phyloP scores from a whole-genome alignment of 495 filamentous ascomycete genomes.

The Pseudotulostoma volvatum region DNA sequence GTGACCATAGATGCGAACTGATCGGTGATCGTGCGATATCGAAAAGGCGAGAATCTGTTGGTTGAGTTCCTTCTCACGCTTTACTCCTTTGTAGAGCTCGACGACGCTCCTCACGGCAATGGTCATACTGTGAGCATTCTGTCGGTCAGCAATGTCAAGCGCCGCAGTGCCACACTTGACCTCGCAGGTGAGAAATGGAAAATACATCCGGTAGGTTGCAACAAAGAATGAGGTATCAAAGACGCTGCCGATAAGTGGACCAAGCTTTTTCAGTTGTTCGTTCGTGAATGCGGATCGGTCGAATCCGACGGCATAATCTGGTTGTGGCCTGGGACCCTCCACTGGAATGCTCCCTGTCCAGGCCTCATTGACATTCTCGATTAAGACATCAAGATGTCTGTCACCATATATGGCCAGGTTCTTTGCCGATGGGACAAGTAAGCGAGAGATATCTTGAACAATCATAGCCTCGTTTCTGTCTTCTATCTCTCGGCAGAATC shows the following conservation, averaged over 20 bases:
- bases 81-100: neutral
- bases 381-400: slow-evolving; percentile 16
- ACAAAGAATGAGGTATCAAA: neutral
- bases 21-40: slow-evolving; percentile 27
- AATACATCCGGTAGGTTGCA: slow-evolving; percentile 12
- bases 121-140: slow-evolving; percentile 21
- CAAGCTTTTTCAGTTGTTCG: slow-evolving; percentile 23
- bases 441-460: slow-evolving; percentile 20
- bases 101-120: slow-evolving; percentile 12
- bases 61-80: slow-evolving; percentile 9
- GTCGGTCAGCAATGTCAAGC: too few relatives aligned
- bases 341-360: slow-evolving; percentile 23
- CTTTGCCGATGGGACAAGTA: slow-evolving; percentile 25
- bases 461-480: slow-evolving; percentile 22
- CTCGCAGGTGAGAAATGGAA: slow-evolving; percentile 21
- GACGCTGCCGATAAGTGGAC: neutral
- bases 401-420: slow-evolving; percentile 12
- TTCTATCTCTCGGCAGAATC: slow-evolving; percentile 7
- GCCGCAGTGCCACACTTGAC: slow-evolving; percentile 21
- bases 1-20: slow-evolving; percentile 13
- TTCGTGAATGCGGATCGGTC: slow-evolving; percentile 22
- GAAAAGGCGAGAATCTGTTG: slow-evolving; percentile 25
- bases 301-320: slow-evolving; percentile 29
- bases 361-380: slow-evolving; percentile 27
- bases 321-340: slow-evolving; percentile 19